phyloP scores from a whole-genome alignment of 768 basidiomycete species.

The Boletus subcaerulescens region DNA sequence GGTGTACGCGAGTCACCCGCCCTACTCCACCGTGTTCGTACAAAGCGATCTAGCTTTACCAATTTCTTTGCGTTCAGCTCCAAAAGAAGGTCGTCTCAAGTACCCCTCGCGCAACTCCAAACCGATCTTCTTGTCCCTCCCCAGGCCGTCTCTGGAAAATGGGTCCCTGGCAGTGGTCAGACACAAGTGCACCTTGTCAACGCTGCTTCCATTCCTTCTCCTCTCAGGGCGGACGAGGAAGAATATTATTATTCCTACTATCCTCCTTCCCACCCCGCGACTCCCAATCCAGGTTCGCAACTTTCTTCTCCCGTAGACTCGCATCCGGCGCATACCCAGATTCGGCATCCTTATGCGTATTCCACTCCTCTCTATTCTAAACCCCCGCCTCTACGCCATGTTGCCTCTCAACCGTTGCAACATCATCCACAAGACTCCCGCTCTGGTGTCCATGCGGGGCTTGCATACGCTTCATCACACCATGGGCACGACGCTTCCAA shows the following conservation, averaged over 20 bases:
- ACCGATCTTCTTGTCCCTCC: slow-evolving; percentile 3
- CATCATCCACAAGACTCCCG: slow-evolving; percentile 10
- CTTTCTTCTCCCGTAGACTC: slow-evolving; percentile 13
- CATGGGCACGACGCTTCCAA: slow-evolving; percentile 1
- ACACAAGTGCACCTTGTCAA: slow-evolving; percentile 10
- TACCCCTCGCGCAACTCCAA: slow-evolving; percentile 10
- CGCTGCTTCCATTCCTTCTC: slow-evolving; percentile 15
- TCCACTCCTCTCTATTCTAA: slow-evolving; percentile 25
- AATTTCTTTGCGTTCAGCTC: slow-evolving; percentile 31
- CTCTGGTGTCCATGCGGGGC: neutral
- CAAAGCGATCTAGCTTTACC: slow-evolving; percentile 44
- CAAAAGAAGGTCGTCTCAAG: slow-evolving; percentile 18
- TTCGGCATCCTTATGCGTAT: slow-evolving; percentile 54
- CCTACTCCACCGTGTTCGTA: slow-evolving; percentile 10
- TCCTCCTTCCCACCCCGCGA: slow-evolving; percentile 2
- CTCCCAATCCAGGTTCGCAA: slow-evolving; percentile 14
- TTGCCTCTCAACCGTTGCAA: slow-evolving; percentile 24
- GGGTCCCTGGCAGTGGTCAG: slow-evolving; percentile 11
- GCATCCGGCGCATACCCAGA: slow-evolving; percentile 25
- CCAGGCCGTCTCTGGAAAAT: slow-evolving; percentile 14
- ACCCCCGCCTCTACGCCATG: slow-evolving; percentile 16
- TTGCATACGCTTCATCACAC: slow-evolving; percentile 5
- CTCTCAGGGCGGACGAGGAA: slow-evolving; percentile 34
- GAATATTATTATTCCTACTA: slow-evolving; percentile 55
- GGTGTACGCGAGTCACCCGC: slow-evolving; percentile 67